Conservation (phyloP, 2,329 filamentous ascomycete species). For the Ambrosiella xylebori region DNA sequence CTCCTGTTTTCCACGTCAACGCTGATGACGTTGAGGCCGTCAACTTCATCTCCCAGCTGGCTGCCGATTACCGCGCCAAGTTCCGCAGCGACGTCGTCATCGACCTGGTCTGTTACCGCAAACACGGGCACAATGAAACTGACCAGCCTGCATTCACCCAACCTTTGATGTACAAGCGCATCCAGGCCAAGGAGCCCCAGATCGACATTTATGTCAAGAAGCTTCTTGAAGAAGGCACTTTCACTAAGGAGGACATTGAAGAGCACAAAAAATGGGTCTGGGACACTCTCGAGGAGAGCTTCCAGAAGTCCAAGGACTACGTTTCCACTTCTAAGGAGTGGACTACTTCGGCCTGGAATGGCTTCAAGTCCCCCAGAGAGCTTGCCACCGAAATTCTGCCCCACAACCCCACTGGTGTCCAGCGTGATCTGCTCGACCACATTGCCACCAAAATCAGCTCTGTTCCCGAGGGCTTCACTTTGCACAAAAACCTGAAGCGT, state of each 20-base stretch:
- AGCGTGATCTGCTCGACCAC: constrained; percentile 54
- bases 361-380: constrained; percentile 98
- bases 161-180: constrained; percentile 98
- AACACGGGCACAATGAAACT: constrained; percentile 98
- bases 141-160: constrained; percentile 99
- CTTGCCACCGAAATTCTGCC: constrained; percentile 85
- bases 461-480: constrained; percentile 67
- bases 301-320: constrained; percentile 93
- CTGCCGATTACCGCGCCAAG: constrained; percentile 93
- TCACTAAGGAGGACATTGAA: constrained; percentile 93
- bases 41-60: constrained; percentile 94
- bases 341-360: constrained; percentile 97
- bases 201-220: constrained; percentile 85
- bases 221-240: constrained; percentile 79
- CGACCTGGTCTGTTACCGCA: constrained; percentile 96
- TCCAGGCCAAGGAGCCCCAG: constrained; percentile 65
- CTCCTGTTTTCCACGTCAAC: constrained; percentile 97
- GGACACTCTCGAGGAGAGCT: constrained; percentile 97
- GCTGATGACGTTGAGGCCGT: constrained; percentile 96
- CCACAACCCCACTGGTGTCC: constrained; percentile 73
- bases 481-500: constrained; percentile 94
- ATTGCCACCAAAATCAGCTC: constrained; percentile 67
- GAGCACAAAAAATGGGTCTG: constrained; percentile 99
- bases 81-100: constrained; percentile 98
- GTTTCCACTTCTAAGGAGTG: constrained; percentile 92